phyloP scores from a whole-genome alignment of 163 green algal genomes.

The Trebouxiophyceae sp. region DNA sequence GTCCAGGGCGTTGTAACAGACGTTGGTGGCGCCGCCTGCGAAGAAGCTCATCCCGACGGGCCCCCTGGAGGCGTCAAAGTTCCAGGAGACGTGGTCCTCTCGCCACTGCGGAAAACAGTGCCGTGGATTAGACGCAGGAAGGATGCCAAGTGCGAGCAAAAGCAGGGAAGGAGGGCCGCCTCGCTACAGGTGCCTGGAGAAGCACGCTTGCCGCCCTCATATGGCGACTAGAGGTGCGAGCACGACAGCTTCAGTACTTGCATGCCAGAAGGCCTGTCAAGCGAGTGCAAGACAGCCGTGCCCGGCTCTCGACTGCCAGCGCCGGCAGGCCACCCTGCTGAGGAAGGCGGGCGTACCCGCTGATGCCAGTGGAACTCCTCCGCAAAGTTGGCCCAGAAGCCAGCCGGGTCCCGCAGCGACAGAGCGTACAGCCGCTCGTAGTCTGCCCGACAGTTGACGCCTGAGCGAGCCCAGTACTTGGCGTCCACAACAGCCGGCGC shows the following conservation, averaged over 20 bases:
- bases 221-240: too few relatives aligned
- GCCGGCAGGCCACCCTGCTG: too few relatives aligned
- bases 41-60: constrained; percentile 67
- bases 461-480: constrained; percentile 9
- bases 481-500: too few relatives aligned
- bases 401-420: constrained; percentile 69
- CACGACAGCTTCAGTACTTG: too few relatives aligned
- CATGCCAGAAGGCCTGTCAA: too few relatives aligned
- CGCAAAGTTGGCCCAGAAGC: constrained; percentile 74
- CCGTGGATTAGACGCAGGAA: too few relatives aligned
- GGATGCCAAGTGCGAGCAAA: too few relatives aligned
- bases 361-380: constrained; percentile 71
- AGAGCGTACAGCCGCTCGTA: constrained; percentile 77
- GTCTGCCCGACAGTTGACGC: constrained; percentile 23
- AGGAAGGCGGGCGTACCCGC: constrained; percentile 26
- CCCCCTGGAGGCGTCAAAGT: constrained; percentile 82
- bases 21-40: constrained; percentile 79
- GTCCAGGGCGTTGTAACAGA: constrained; percentile 92
- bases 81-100: constrained; percentile 58
- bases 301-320: too few relatives aligned
- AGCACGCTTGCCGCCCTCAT: too few relatives aligned
- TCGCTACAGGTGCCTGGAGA: too few relatives aligned
- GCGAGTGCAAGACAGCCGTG: too few relatives aligned
- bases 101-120: constrained; percentile 44
- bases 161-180: too few relatives aligned